A percentile compares a stretch with the other conserved stretches of the same genome.
These are phyloP conservation scores for Astrephomene gubernaculifera DNA, from an alignment of 139 green algal genomes.

Conservation along the genomic window DNA sequence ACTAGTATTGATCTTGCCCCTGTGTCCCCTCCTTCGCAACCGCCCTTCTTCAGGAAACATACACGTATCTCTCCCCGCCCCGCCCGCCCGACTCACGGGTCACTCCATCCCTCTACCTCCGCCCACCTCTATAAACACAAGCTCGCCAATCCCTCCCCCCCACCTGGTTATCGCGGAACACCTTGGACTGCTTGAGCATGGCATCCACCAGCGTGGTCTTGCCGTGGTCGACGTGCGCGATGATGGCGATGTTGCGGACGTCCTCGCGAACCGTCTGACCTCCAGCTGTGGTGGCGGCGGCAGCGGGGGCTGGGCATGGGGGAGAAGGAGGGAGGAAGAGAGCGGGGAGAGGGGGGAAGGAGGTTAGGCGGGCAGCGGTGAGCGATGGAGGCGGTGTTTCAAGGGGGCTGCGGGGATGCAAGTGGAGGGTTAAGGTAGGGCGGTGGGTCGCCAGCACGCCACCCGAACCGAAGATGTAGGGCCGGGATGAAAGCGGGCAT, in stretches of 20 bases:
- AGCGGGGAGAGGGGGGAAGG: neutral
- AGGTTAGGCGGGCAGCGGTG: neutral
- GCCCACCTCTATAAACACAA: too few species aligned
- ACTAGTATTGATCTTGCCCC: too few species aligned
- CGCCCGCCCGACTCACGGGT: too few species aligned
- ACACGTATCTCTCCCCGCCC: too few species aligned
- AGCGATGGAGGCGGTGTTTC: neutral
- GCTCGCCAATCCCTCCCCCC: neutral
- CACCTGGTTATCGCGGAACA: conserved; percentile 81
- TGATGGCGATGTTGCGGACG: conserved; percentile 87
- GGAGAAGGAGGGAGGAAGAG: neutral
- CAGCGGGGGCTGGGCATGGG: conserved; percentile 2
- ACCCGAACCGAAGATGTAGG: too few species aligned
- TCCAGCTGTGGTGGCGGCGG: neutral
- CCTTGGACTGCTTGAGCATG: conserved; percentile 84
- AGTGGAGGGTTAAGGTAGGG: neutral
- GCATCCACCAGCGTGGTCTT: conserved; percentile 92
- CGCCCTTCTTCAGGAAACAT: too few species aligned
- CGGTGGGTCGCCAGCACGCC: too few species aligned
- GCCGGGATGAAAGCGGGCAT: too few species aligned
- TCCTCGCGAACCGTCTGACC: conserved; percentile 29
- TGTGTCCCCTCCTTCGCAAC: too few species aligned
- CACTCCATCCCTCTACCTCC: too few species aligned
- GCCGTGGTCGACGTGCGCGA: conserved; percentile 94
- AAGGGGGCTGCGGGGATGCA: neutral